Conservation (phyloP, 192 early-diverging fungal species). For the Funneliformis geosporum region DNA sequence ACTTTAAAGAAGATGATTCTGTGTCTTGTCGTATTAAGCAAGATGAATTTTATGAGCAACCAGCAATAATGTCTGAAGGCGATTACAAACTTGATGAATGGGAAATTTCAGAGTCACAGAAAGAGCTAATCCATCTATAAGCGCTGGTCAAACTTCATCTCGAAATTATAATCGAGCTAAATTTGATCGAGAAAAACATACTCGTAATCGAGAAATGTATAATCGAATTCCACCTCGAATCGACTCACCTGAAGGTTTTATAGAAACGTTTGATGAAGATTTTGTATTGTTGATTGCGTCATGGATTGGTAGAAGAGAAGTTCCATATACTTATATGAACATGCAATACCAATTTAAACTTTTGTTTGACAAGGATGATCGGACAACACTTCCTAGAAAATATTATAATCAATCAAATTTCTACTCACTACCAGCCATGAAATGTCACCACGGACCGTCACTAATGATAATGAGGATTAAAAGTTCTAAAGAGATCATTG, state of each 20-base stretch:
- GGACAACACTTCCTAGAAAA: not conserved
- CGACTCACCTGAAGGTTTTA: not conserved
- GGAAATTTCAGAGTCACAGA: not conserved
- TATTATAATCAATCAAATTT: slow-evolving; percentile 8
- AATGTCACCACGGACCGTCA: slow-evolving; percentile 15
- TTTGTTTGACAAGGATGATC: not conserved
- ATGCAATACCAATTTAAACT: slow-evolving; percentile 7
- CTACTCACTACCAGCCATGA: slow-evolving; percentile 18
- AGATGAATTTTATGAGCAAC: not conserved
- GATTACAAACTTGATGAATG: not conserved
- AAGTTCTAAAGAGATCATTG: not conserved
- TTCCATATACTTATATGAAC: no score
- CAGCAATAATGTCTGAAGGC: not conserved
- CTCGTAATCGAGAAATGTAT: no score
- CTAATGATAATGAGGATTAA: slow-evolving; percentile 7
- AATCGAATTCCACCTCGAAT: not conserved
- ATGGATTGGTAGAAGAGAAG: slow-evolving; percentile 10
- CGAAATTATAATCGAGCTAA: no score
- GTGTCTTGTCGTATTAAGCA: not conserved
- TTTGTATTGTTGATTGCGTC: not conserved
- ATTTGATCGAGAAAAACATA: no score
- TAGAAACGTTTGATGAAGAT: not conserved
- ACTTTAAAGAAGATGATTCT: not conserved
- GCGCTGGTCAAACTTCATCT: no score
- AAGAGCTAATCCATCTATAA: no score